phyloP scores from a whole-genome alignment of 2,329 filamentous ascomycete genomes.

The Colletotrichum paranaense region DNA sequence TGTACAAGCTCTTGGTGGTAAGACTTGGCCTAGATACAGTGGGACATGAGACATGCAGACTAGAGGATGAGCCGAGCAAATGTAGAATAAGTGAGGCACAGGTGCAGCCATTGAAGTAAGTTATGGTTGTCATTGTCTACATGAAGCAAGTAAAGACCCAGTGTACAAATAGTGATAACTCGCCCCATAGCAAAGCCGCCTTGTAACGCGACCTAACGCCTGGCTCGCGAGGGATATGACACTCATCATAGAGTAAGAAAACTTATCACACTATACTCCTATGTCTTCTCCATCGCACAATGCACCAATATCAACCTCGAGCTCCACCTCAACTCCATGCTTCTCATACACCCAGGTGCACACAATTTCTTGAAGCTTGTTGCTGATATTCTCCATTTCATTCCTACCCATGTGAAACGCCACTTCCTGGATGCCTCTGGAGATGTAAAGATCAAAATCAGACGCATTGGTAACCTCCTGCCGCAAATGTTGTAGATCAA shows the following conservation, averaged over 20 bases:
- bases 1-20: not conserved
- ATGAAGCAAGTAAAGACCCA: not conserved
- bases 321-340: constrained; percentile 10
- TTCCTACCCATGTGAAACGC: constrained; percentile 7
- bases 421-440: constrained; percentile 6
- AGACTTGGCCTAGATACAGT: not conserved
- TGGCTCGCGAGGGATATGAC: not conserved
- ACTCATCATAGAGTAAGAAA: too few species aligned
- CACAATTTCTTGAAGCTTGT: constrained; percentile 25
- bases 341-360: constrained; percentile 12
- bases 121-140: not conserved
- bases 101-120: not conserved
- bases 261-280: not conserved
- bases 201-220: not conserved
- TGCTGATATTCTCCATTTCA: constrained; percentile 17
- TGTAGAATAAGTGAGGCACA: not conserved
- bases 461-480: not conserved
- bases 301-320: constrained; percentile 34
- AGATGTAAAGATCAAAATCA: constrained; percentile 18
- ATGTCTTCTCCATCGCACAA: not conserved
- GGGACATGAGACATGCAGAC: not conserved
- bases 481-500: constrained; percentile 1
- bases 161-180: not conserved
- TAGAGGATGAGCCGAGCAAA: not conserved
- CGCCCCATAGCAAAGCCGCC: not conserved